These are phyloP conservation scores for Boletus rubescentipes DNA, from an alignment of 768 basidiomycete genomes.

Conservation along the genomic window DNA sequence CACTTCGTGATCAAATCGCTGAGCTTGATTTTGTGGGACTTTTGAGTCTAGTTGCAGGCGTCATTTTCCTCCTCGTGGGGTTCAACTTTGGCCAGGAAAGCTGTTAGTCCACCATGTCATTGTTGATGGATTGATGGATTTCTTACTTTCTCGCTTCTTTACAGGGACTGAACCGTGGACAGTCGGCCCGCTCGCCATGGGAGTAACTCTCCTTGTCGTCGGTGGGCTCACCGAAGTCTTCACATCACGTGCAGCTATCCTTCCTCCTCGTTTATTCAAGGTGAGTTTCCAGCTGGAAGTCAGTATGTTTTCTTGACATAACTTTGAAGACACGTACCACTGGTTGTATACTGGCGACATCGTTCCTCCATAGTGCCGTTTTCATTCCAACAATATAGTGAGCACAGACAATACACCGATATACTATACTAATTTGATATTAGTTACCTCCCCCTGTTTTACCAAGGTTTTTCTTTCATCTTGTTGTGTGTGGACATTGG, in stretches of 20 bases:
- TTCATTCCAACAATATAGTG: constrained; percentile 50
- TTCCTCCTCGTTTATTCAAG: constrained; percentile 74
- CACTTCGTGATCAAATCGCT: constrained; percentile 52
- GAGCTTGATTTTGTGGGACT: constrained; percentile 76
- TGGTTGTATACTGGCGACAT: constrained; percentile 51
- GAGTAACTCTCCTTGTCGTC: constrained; percentile 47
- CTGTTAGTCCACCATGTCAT: constrained; percentile 43
- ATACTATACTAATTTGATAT: neutral
- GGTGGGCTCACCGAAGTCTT: constrained; percentile 56
- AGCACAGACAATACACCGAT: neutral
- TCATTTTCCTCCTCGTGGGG: constrained; percentile 67
- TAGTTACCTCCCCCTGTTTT: constrained; percentile 72
- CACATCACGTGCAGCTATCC: constrained; percentile 65
- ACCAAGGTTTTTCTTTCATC: constrained; percentile 41
- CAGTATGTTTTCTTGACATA: neutral
- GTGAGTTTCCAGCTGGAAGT: constrained; percentile 30
- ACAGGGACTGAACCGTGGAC: constrained; percentile 58
- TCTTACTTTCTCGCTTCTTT: neutral
- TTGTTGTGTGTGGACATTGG: neutral
- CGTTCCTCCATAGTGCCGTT: constrained; percentile 59
- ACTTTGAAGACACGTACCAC: constrained; percentile 65
- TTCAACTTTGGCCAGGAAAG: constrained; percentile 66
- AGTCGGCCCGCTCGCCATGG: constrained; percentile 56
- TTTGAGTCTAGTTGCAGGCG: constrained; percentile 55
- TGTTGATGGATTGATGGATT: neutral